These are phyloP conservation scores for Boletus eberwhitei DNA, from an alignment of 768 basidiomycete species.

Conservation along the genomic window DNA sequence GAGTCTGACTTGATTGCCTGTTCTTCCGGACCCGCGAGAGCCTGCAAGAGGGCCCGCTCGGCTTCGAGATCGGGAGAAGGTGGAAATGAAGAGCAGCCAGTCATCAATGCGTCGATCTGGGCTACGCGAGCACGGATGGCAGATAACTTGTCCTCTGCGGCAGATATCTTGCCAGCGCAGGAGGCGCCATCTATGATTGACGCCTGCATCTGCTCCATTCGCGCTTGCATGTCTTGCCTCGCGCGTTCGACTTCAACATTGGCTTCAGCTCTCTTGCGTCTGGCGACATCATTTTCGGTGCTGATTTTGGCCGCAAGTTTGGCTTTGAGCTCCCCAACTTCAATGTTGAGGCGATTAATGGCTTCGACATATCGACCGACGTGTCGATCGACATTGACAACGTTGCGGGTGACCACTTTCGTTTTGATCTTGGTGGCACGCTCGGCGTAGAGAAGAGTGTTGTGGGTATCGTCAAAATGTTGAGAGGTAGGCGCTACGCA, in stretches of 20 bases:
- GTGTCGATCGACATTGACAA: constrained; percentile 91
- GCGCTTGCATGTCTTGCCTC: constrained; percentile 66
- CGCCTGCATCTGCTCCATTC: constrained; percentile 66
- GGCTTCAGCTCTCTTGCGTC: constrained; percentile 69
- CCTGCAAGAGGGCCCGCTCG: constrained; percentile 65
- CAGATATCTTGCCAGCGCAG: constrained; percentile 66
- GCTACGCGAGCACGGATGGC: constrained; percentile 60
- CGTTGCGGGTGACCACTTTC: constrained; percentile 92
- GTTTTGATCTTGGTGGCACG: constrained; percentile 98
- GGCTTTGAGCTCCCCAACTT: constrained; percentile 83
- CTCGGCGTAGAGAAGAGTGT: constrained; percentile 96
- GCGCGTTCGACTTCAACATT: constrained; percentile 70
- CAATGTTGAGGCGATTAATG: constrained; percentile 81
- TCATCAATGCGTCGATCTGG: constrained; percentile 47
- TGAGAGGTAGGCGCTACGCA: constrained; percentile 93
- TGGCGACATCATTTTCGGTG: constrained; percentile 58
- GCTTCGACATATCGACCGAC: constrained; percentile 95
- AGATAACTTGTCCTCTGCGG: constrained; percentile 65
- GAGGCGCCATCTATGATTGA: constrained; percentile 74
- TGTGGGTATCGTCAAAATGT: constrained; percentile 98
- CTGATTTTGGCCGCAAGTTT: constrained; percentile 72
- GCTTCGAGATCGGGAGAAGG: constrained; percentile 63
- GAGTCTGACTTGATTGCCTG: constrained; percentile 58
- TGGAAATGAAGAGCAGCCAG: constrained; percentile 31
- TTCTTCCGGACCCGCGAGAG: constrained; percentile 71